Base-by-base conservation (phyloP, 352 stramenopile genomes). In the Thraustotheca clavata region DNA sequence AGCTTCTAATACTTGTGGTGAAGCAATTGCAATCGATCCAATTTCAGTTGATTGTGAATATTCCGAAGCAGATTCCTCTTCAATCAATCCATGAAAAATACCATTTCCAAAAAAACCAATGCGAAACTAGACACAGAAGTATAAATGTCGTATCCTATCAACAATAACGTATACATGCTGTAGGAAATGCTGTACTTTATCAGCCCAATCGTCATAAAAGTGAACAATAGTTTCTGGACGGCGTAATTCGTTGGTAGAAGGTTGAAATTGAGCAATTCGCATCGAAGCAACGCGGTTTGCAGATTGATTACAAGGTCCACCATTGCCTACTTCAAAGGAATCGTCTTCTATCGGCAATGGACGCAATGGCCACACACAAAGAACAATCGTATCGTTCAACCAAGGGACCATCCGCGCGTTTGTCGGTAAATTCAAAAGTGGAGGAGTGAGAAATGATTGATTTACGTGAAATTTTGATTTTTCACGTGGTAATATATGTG, bases 171-270 rank as follows among this genome's bases (percentile, higher is more conserved):
- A 2, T 65, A 65, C 57, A 34, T 55, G 36, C 38, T 65, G 36
- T 7, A 65, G 27, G 31, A 65, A 54, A 24, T 11, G 6, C 18
- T 18, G 16, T 11, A 55, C 57, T 16, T 65, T 43, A 29, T 65
- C 57, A 11, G 57, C 57, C 57, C 57, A 65, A 27, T 27, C 26
- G 57, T 65, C 57, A 46, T 65, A 65, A 22, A 65, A 41, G 27
- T 65, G 38, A 6, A 65, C 38, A 34, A 54, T 36, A 18, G 47
- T 38, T 9, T 46, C 41, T 2, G 33, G 57, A 6, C 41, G 57
- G 11, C 26, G 20, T 18, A 43, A 11, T n/a, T 24, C 47, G 20
- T 11, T n/a, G 3, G 11, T 12, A 24, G 18, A 24, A 14, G 20
- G 24, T 16, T 54, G 38, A 27, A 65, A 36, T 26, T 65, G 41